These are phyloP conservation scores for Aspergillus vadensis DNA, from an alignment of 2,329 filamentous ascomycete genomes.

Conservation along the genomic window DNA sequence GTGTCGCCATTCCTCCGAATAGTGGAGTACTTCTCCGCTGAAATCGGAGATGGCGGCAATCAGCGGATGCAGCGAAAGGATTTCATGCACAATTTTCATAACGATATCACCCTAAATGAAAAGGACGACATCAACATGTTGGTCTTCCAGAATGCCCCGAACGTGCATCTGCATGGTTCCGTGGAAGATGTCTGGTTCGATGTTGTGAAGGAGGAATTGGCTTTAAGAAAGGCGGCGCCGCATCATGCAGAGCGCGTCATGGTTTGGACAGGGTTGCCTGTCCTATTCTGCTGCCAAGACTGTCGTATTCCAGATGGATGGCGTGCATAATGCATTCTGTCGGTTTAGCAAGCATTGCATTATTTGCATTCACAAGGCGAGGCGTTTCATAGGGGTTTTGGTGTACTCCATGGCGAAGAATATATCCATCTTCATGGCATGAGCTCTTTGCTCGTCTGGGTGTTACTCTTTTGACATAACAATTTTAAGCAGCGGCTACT, in stretches of 20 bases:
- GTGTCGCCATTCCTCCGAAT: conserved; percentile 43
- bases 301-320: conserved; percentile 35
- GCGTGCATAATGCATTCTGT: conserved; percentile 30
- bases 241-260: conserved; percentile 39
- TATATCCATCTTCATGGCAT: conserved; percentile 14
- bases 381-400: conserved; percentile 15
- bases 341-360: conserved; percentile 11
- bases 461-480: conserved; percentile 1
- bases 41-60: conserved; percentile 45
- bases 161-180: conserved; percentile 34
- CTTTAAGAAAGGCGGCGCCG: conserved; percentile 28
- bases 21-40: conserved; percentile 47
- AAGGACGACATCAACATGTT: conserved; percentile 42
- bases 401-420: conserved; percentile 2
- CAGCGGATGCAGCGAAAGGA: conserved; percentile 44
- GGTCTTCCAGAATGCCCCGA: conserved; percentile 37
- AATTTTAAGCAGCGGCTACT: not conserved
- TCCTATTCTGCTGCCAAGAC: conserved; percentile 40
- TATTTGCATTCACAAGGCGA: conserved; percentile 3
- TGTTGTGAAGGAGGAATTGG: conserved; percentile 37
- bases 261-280: conserved; percentile 37
- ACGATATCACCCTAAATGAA: conserved; percentile 40
- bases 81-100: conserved; percentile 48
- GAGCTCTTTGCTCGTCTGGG: conserved; percentile 10
- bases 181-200: conserved; percentile 46